Percentiles rank a stretch among this genome's conserved stretches.
Conservation (phyloP, 2,329 filamentous ascomycete species). For the Trichophyton simii region DNA sequence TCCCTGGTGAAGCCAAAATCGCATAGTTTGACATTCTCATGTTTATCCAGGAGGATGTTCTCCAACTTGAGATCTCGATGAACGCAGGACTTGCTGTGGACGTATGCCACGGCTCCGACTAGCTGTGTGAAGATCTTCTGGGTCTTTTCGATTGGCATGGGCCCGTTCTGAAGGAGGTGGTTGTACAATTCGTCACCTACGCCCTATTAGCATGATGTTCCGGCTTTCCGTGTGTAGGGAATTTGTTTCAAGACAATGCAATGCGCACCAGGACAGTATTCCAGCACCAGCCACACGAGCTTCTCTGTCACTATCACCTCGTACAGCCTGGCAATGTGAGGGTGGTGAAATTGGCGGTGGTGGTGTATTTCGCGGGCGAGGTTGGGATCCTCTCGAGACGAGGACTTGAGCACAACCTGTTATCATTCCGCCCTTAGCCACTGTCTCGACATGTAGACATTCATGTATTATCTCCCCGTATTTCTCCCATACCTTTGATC, state of each 20-base stretch:
- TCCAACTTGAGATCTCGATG: conserved; percentile 95
- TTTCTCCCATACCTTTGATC: conserved; percentile 59
- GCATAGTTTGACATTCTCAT: conserved; percentile 93
- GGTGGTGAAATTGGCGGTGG: conserved; percentile 93
- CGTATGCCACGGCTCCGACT: conserved; percentile 86
- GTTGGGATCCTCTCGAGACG: conserved; percentile 89
- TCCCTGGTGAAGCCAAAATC: conserved; percentile 97
- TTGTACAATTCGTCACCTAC: conserved; percentile 93
- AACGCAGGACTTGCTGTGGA: conserved; percentile 88
- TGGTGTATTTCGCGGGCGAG: conserved; percentile 96
- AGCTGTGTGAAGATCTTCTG: conserved; percentile 94
- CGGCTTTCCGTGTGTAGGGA: not conserved
- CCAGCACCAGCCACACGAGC: conserved; percentile 89
- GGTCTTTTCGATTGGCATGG: conserved; percentile 70
- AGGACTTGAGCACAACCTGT: conserved; percentile 94
- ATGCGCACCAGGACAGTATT: conserved; percentile 75
- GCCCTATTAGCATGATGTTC: conserved; percentile 9
- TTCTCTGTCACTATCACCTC: conserved; percentile 95
- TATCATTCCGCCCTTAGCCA: conserved; percentile 26
- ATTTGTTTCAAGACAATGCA: not conserved
- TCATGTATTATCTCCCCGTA: not conserved
- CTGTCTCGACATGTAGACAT: not conserved
- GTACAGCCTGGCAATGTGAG: conserved; percentile 91
- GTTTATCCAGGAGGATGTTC: conserved; percentile 88
- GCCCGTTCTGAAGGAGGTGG: conserved; percentile 77